Base-by-base conservation (phyloP, 495 filamentous ascomycete species). In the Podospora pseudocomata region DNA sequence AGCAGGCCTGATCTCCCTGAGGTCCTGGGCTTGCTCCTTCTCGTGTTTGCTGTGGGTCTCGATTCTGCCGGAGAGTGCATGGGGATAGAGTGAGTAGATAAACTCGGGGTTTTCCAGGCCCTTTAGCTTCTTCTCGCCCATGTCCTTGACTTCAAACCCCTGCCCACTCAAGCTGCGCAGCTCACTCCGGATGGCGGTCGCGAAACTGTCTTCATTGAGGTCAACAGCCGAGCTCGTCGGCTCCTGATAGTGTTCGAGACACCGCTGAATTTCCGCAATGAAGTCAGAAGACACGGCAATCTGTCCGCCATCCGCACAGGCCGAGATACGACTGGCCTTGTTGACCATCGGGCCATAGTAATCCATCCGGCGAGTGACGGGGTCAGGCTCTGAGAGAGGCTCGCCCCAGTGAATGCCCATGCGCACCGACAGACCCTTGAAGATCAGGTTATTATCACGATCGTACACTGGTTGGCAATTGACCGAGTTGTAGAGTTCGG, bases 331-430 rank as follows among this genome's bases (percentile, higher is more conserved):
- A 61, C 94, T 90, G 0, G 95, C 92, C 68, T 94, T 92, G 78
- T 99, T 99, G 69, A 99, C 95, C 92, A 99, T 98, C 1, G 96
- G 95, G 9, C 95, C 95, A 78, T 97, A 98, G 79, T 99, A 99
- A 75, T 99, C 95, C 95, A 99, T 99, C 55, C 95, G 93, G 60
- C 92, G 89, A 11, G 95, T 99, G 5, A 99, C 92, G 0, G 95
- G 94, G 77, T 99, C 95, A 39, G 90, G 89, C 75, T 98, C 95
- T 72, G 92, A 96, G 65, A 99, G 93, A 32, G 96, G 95, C 58
- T 90, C 87, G 64, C 95, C 95, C 89, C 90, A 98, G 75, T 99
- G 95, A 58, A 94, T 90, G 68, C 95, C 95, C 96, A 99, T 99
- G 63, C 95, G 88, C 54, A 99, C 95, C 27, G 93, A 97, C 65